Conservation (phyloP, 805 yeast species). For the Ogataea kodamae region DNA sequence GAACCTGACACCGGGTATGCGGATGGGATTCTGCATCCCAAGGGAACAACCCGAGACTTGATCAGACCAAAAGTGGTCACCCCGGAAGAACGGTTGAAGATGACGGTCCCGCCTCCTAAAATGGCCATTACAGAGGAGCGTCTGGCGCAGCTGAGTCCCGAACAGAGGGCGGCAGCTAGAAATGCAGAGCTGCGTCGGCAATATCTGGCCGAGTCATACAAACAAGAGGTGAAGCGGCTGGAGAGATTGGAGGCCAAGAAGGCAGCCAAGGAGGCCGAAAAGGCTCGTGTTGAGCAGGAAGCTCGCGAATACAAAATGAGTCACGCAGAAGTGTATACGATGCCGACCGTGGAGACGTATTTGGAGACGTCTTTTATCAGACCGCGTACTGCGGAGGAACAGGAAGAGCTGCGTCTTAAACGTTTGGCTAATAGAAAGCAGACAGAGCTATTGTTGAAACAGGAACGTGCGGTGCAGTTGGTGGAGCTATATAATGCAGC, state of each 20-base stretch:
- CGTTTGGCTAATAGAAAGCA: conserved; percentile 64
- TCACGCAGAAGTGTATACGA: conserved; percentile 59
- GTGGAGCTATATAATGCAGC: conserved; percentile 72
- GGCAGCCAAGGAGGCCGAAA: conserved; percentile 25
- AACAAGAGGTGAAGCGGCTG: conserved; percentile 36
- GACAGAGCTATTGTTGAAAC: conserved; percentile 48
- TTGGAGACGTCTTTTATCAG: conserved; percentile 69
- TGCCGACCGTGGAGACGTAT: conserved; percentile 74
- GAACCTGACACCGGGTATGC: conserved; percentile 66
- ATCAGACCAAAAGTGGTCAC: conserved; percentile 50
- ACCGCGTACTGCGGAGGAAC: conserved; percentile 69
- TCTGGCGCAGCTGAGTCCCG: conserved; percentile 33
- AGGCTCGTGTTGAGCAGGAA: conserved; percentile 25
- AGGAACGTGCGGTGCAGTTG: conserved; percentile 51
- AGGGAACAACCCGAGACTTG: conserved; percentile 55
- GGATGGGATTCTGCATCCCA: conserved; percentile 64
- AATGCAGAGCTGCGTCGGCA: conserved; percentile 67
- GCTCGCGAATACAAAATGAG: conserved; percentile 41
- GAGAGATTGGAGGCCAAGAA: conserved; percentile 28
- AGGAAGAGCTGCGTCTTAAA: conserved; percentile 51
- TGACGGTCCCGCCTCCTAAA: conserved; percentile 48
- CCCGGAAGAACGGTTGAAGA: conserved; percentile 55
- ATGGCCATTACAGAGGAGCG: conserved; percentile 31
- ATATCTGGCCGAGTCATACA: conserved; percentile 60
- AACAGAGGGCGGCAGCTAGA: conserved; percentile 45